Evolutionary conservation across 176 grass and related monocot genomes (phyloP).

Genomic region (Carex littledalei): DNA sequence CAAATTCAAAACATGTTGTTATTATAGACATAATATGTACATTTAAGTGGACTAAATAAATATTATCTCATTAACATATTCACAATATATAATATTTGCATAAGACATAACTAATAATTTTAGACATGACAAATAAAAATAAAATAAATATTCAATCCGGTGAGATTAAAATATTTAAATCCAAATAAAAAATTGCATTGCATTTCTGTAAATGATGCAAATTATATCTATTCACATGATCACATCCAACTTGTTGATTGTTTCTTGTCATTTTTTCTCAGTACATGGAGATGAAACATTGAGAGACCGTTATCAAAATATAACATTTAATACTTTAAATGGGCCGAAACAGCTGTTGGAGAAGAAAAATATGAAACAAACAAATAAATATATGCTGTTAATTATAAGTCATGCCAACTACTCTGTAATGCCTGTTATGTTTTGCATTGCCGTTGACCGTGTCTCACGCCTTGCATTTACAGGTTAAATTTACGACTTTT

Average conservation of each 20-base stretch:
- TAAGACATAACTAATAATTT: too few species aligned
- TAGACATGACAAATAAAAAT: neutral
- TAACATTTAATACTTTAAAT: neutral
- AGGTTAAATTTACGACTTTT: neutral
- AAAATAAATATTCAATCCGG: neutral
- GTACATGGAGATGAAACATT: neutral
- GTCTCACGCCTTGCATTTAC: constrained; percentile 3
- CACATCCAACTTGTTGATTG: neutral
- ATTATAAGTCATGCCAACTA: neutral
- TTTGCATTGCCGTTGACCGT: constrained; percentile 5
- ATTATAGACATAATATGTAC: too few species aligned
- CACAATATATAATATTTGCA: too few species aligned
- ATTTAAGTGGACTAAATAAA: too few species aligned
- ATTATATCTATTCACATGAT: neutral
- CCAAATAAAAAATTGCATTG: too few species aligned
- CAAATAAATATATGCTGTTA: constrained; percentile 16
- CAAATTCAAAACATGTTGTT: too few species aligned
- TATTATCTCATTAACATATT: too few species aligned
- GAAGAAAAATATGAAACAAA: constrained; percentile 11
- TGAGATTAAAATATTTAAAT: neutral
- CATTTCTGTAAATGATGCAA: neutral
- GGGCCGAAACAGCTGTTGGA: constrained; percentile 13
- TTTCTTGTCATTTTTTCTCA: neutral
- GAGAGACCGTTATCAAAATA: neutral
- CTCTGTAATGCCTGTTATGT: neutral